These are phyloP conservation scores for Hygrophorus pudorinus DNA, from an alignment of 768 basidiomycete genomes.

Conservation along the genomic window DNA sequence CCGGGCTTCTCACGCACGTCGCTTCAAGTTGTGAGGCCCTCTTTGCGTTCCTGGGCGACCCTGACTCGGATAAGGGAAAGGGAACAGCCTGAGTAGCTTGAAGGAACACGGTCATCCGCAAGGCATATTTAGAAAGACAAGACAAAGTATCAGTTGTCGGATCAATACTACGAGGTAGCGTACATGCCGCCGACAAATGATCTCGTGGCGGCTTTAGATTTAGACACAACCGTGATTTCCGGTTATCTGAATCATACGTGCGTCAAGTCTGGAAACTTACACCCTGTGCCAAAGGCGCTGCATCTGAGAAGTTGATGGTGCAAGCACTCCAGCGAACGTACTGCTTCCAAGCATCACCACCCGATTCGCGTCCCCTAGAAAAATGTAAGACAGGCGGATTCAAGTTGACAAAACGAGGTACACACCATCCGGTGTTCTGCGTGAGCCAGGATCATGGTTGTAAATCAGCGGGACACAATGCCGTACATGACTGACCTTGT, in stretches of 20 bases:
- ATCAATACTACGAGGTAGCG: no score
- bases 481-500: constrained; percentile 51
- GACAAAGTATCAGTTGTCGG: no score
- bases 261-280: constrained; percentile 63
- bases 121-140: no score
- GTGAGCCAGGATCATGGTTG: constrained; percentile 6
- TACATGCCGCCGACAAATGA: no score
- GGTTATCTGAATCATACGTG: neutral
- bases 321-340: constrained; percentile 89
- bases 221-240: no score
- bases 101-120: no score
- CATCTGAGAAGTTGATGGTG: constrained; percentile 88
- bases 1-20: no score
- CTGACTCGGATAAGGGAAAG: no score
- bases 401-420: constrained; percentile 8
- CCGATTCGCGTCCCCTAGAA: constrained; percentile 85
- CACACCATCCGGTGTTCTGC: constrained; percentile 74
- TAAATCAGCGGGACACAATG: neutral
- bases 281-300: constrained; percentile 86
- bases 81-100: no score
- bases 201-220: no score
- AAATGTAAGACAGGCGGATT: constrained; percentile 6
- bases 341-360: constrained; percentile 98
- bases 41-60: no score
- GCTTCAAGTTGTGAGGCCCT: no score